These are phyloP conservation scores for Clausena lansium DNA, from an alignment of 345 rosid genomes.

Conservation along the genomic window DNA sequence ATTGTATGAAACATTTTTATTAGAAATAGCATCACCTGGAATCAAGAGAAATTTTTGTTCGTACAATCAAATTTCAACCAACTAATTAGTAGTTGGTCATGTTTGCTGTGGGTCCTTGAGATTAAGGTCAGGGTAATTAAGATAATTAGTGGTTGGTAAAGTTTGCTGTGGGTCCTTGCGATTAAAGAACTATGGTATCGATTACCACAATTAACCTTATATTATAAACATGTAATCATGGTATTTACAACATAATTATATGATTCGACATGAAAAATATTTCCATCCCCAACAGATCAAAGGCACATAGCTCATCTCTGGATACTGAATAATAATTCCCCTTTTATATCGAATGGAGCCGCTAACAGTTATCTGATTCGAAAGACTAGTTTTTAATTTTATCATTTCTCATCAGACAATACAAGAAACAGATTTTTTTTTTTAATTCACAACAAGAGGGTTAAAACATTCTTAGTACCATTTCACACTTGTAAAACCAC, in stretches of 20 bases:
- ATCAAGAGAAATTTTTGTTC: neutral
- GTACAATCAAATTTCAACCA: neutral
- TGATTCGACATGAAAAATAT: neutral
- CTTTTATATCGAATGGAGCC: neutral
- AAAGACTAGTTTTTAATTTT: no score
- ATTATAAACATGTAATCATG: neutral
- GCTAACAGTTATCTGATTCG: no score
- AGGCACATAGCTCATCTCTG: neutral
- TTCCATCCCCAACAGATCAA: neutral
- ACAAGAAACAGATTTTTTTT: no score
- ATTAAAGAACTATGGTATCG: neutral
- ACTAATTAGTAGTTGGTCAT: neutral
- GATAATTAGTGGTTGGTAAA: neutral
- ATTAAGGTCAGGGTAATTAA: neutral
- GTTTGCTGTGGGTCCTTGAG: constrained; percentile 4
- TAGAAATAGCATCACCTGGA: neutral
- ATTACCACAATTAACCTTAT: neutral
- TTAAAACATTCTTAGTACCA: neutral
- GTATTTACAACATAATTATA: neutral
- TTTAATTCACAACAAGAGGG: no score
- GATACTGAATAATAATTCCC: neutral
- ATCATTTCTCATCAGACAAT: no score
- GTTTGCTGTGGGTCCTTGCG: constrained; percentile 3
- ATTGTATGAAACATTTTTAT: neutral
- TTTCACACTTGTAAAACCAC: neutral